Conservation (phyloP, 164 flowering plant genomes). For the Tetrastigma voinierianum region DNA sequence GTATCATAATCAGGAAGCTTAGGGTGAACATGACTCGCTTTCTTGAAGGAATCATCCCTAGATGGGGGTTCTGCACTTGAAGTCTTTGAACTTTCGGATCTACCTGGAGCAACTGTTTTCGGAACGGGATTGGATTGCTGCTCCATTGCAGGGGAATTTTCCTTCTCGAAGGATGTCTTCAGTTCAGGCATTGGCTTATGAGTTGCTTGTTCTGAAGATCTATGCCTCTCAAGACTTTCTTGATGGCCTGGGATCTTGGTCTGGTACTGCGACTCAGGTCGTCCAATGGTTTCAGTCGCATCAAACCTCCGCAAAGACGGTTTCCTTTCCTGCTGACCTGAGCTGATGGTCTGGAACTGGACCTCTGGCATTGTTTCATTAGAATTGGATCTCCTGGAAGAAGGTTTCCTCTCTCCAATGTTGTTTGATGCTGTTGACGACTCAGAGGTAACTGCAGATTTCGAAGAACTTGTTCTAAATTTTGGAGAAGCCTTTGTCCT, state of each 20-base stretch:
- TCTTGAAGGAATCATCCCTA: conserved; percentile 36
- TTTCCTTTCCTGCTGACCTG: conserved; percentile 12
- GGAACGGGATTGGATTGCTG: conserved; percentile 14
- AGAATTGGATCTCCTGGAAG: conserved; percentile 17
- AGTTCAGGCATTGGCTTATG: conserved; percentile 16
- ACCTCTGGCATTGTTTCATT: conserved; percentile 19
- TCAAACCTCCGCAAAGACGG: conserved; percentile 7
- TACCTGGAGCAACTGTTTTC: conserved; percentile 16
- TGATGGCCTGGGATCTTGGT: conserved; percentile 11
- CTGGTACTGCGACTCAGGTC: conserved; percentile 9
- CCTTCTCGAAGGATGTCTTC: conserved; percentile 12
- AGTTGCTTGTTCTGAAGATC: conserved; percentile 17
- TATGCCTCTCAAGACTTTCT: conserved; percentile 11
- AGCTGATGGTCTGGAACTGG: conserved; percentile 9
- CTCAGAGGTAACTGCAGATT: conserved; percentile 15
- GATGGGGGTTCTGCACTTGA: conserved; percentile 23
- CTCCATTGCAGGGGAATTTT: conserved; percentile 11
- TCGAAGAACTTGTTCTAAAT: conserved; percentile 14
- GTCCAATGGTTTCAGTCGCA: conserved; percentile 15
- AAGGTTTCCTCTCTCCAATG: conserved; percentile 23
- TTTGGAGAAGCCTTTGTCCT: conserved; percentile 46
- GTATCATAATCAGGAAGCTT: conserved; percentile 91
- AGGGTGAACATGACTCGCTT: conserved; percentile 88
- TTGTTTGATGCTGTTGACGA: conserved; percentile 20
- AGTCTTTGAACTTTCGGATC: conserved; percentile 20